These are phyloP conservation scores for Paspalum vaginatum DNA, from an alignment of 176 grass and related monocot species.

Conservation along the genomic window DNA sequence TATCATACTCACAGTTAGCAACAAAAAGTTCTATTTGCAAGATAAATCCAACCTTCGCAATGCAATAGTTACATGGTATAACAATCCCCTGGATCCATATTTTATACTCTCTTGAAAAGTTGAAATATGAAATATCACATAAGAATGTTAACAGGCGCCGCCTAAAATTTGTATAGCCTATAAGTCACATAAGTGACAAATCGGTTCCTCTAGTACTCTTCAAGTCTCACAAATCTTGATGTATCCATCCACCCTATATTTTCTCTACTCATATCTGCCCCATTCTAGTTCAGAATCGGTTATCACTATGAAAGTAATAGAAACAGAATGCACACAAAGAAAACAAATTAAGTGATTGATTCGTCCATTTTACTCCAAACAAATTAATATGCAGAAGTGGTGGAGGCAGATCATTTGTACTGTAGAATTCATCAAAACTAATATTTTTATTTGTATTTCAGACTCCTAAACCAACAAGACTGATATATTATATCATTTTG, in stretches of 20 bases:
- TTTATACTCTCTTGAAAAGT: slow-evolving; percentile 16
- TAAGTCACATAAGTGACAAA: slow-evolving; percentile 23
- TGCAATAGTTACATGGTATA: slow-evolving; percentile 15
- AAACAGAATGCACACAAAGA: background rate
- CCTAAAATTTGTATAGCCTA: background rate
- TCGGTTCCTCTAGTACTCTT: background rate
- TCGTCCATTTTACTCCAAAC: slow-evolving; percentile 3
- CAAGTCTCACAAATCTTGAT: background rate
- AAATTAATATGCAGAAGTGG: background rate
- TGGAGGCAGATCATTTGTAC: background rate
- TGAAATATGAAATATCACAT: slow-evolving; percentile 1
- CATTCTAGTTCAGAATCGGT: background rate
- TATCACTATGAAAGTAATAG: background rate
- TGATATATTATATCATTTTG: background rate
- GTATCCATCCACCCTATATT: background rate
- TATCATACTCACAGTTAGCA: background rate
- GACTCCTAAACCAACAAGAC: slow-evolving; percentile 15
- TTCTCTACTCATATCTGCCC: background rate
- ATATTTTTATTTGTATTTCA: background rate
- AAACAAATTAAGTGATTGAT: background rate
- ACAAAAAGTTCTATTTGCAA: slow-evolving; percentile 1
- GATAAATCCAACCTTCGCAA: slow-evolving; percentile 1
- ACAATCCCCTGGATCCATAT: background rate
- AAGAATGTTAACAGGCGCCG: slow-evolving; percentile 12
- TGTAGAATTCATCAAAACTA: background rate